Evolutionary conservation across 352 stramenopile species (phyloP).

Genomic region (Pythium rishiriense): DNA sequence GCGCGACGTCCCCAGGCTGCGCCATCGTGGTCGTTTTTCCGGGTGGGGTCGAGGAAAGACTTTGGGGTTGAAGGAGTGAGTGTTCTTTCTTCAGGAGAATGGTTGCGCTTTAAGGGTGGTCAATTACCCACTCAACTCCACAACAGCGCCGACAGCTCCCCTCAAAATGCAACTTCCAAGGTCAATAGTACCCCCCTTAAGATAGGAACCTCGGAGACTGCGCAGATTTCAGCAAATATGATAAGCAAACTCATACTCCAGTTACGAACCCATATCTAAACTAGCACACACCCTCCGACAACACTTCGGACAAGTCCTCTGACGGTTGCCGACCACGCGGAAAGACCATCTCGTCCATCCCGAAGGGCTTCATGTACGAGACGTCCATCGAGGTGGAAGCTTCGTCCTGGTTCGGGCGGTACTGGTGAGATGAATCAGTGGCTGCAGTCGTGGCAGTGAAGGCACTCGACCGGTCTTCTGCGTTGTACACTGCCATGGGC

Average conservation of each 20-base stretch:
- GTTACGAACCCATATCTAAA: conserved; percentile 15
- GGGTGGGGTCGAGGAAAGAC: not conserved
- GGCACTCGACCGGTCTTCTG: conserved; percentile 25
- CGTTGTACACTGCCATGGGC: conserved; percentile 40
- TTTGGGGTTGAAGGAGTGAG: conserved; percentile 30
- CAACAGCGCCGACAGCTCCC: not conserved
- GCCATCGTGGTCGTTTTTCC: conserved; percentile 10
- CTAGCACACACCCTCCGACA: conserved; percentile 84
- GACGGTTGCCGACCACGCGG: conserved; percentile 63
- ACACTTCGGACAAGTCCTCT: conserved; percentile 70
- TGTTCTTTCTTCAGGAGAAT: conserved; percentile 30
- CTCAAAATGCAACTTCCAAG: conserved; percentile 10
- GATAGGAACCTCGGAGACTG: too few relatives aligned
- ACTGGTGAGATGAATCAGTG: conserved; percentile 36
- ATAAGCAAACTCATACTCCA: not conserved
- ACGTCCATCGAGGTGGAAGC: conserved; percentile 41
- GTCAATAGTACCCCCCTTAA: not conserved
- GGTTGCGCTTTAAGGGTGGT: conserved; percentile 22
- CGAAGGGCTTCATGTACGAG: conserved; percentile 69
- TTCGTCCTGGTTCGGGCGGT: conserved; percentile 35
- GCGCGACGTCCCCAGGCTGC: conserved; percentile 9
- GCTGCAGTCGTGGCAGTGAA: conserved; percentile 26
- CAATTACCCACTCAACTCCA: not conserved
- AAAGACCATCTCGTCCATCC: conserved; percentile 66
- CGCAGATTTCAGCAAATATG: too few relatives aligned